These are phyloP conservation scores for Caloboletus firmus DNA, from an alignment of 1,284 basidiomycete species.

Conservation along the genomic window DNA sequence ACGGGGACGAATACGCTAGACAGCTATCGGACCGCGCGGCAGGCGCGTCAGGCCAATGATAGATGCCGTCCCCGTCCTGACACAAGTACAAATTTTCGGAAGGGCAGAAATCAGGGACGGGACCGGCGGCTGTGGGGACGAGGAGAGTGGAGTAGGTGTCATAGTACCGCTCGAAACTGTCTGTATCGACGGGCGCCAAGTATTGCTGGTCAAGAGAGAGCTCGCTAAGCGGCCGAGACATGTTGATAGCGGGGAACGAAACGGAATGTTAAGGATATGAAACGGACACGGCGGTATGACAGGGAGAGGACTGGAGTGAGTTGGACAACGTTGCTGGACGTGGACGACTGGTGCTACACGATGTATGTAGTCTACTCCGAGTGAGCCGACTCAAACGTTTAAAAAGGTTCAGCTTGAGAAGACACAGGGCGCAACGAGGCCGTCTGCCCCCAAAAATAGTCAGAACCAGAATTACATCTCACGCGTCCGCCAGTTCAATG, in stretches of 20 bases:
- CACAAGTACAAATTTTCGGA: constrained; percentile 33
- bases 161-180: constrained; percentile 24
- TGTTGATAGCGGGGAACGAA: constrained; percentile 21
- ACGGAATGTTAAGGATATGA: constrained; percentile 24
- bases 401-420: constrained; percentile 25
- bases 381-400: constrained; percentile 20
- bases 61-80: constrained; percentile 33
- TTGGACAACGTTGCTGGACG: constrained; percentile 13
- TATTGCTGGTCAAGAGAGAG: constrained; percentile 22
- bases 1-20: constrained; percentile 21
- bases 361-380: constrained; percentile 21
- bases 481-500: constrained; percentile 20
- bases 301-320: constrained; percentile 10
- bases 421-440: constrained; percentile 29
- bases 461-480: constrained; percentile 20
- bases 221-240: constrained; percentile 31
- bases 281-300: constrained; percentile 17
- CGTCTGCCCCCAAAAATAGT: constrained; percentile 30
- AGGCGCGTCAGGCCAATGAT: constrained; percentile 33
- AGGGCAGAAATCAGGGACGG: constrained; percentile 27
- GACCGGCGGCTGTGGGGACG: constrained; percentile 10
- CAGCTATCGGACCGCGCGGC: constrained; percentile 27
- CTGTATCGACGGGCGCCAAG: constrained; percentile 9
- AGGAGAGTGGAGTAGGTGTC: constrained; percentile 27
- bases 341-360: constrained; percentile 21